Evolutionary conservation across 2,329 filamentous ascomycete genomes (phyloP).

Genomic region (Clonostachys chloroleuca): DNA sequence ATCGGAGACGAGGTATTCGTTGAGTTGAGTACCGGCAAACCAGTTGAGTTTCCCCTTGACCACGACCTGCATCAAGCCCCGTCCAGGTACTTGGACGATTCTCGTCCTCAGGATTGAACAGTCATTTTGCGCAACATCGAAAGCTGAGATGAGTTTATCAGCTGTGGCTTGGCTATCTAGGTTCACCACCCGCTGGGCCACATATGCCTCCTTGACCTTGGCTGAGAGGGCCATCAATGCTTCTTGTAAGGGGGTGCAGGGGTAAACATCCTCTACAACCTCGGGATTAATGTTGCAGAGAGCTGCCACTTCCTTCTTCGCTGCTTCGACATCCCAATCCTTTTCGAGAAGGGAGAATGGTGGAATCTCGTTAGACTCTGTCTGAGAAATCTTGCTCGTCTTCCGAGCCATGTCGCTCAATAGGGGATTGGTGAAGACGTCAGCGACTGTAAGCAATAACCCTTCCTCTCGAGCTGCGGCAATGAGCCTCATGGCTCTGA

Average conservation of each 20-base stretch:
- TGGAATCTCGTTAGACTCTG: slow-evolving; percentile 14
- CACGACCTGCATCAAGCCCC: slow-evolving; percentile 42
- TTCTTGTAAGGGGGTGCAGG: slow-evolving; percentile 50
- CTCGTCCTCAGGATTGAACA: slow-evolving; percentile 41
- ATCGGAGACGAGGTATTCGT: slow-evolving; percentile 33
- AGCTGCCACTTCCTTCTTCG: slow-evolving; percentile 27
- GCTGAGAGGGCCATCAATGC: slow-evolving; percentile 48
- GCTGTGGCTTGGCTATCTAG: slow-evolving; percentile 28
- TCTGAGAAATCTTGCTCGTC: slow-evolving; percentile 8
- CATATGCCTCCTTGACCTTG: slow-evolving; percentile 45
- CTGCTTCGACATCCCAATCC: slow-evolving; percentile 23
- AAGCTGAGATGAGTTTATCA: slow-evolving; percentile 32
- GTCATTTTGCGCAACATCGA: slow-evolving; percentile 27
- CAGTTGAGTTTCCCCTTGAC: slow-evolving; percentile 30
- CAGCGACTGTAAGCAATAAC: slow-evolving; percentile 35
- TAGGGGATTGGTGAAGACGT: slow-evolving; percentile 37
- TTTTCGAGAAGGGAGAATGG: slow-evolving; percentile 33
- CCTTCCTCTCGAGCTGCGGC: slow-evolving; percentile 31
- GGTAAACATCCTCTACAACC: slow-evolving; percentile 44
- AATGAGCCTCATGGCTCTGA: slow-evolving; percentile 46
- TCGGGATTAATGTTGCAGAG: slow-evolving; percentile 28
- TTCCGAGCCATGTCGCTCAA: slow-evolving; percentile 37
- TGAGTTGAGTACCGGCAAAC: slow-evolving; percentile 23
- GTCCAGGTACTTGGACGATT: slow-evolving; percentile 37
- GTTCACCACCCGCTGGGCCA: slow-evolving; percentile 42